Evolutionary conservation across 2,329 filamentous ascomycete genomes (phyloP).

Genomic region (Colletotrichum sp.): DNA sequence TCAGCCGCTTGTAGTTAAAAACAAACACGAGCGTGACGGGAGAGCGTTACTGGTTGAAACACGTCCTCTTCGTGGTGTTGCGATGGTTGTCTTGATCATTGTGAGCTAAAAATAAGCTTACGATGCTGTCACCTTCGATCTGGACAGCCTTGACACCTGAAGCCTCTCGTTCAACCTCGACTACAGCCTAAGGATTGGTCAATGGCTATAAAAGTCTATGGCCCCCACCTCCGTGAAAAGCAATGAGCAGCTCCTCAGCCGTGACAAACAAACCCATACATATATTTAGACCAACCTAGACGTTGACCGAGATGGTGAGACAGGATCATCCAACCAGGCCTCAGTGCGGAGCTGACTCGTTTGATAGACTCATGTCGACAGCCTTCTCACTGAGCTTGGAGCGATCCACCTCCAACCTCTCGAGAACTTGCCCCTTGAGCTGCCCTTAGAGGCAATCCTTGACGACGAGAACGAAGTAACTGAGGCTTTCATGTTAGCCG

Average conservation of each 20-base stretch:
- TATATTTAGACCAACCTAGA: neutral
- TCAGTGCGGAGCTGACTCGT: neutral
- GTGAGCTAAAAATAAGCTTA: neutral
- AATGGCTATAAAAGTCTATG: neutral
- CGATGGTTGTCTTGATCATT: neutral
- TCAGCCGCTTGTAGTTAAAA: neutral
- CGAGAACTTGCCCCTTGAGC: neutral
- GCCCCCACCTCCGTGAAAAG: neutral
- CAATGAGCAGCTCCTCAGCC: neutral
- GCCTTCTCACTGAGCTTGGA: neutral
- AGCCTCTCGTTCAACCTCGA: neutral
- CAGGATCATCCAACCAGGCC: neutral
- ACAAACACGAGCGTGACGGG: neutral
- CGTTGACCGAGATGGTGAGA: neutral
- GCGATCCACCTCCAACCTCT: neutral
- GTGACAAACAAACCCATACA: neutral
- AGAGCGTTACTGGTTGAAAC: neutral
- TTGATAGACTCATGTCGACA: neutral
- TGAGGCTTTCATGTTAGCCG: neutral
- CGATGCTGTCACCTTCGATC: neutral
- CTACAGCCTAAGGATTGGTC: neutral
- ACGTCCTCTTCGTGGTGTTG: neutral
- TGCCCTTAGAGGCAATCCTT: neutral
- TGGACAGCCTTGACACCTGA: neutral
- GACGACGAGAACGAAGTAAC: neutral